A percentile compares a stretch with the other conserved stretches of the same genome.
Conservation (phyloP, 768 basidiomycete genomes). For the Agrocybe pediades region DNA sequence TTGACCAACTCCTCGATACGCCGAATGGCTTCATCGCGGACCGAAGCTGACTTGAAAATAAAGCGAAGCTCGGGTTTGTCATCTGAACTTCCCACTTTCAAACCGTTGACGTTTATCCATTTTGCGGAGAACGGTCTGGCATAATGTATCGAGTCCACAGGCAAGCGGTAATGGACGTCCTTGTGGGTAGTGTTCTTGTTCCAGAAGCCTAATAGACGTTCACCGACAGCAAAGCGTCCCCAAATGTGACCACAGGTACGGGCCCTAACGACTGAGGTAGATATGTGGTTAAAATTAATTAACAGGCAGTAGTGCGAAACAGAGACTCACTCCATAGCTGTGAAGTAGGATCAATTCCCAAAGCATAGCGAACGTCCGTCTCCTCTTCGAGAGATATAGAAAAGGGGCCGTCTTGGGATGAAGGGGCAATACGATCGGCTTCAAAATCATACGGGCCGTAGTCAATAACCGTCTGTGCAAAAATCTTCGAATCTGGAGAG, state of each 20-base stretch:
- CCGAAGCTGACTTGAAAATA: slow-evolving; percentile 42
- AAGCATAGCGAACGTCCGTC: slow-evolving; percentile 27
- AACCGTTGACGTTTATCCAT: slow-evolving; percentile 32
- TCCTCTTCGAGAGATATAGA: slow-evolving; percentile 20
- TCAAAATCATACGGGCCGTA: slow-evolving; percentile 41
- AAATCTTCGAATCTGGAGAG: slow-evolving; percentile 7
- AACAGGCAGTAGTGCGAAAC: slow-evolving; percentile 1
- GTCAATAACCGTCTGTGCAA: slow-evolving; percentile 38
- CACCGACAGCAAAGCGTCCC: slow-evolving; percentile 45
- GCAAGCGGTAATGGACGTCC: slow-evolving; percentile 45
- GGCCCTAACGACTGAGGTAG: slow-evolving; percentile 33
- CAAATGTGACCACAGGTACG: slow-evolving; percentile 34
- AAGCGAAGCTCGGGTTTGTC: slow-evolving; percentile 50
- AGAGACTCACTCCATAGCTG: slow-evolving; percentile 37
- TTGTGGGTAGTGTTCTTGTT: slow-evolving; percentile 38
- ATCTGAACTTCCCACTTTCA: slow-evolving; percentile 45
- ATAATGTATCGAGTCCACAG: slow-evolving; percentile 38
- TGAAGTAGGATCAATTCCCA: slow-evolving; percentile 32
- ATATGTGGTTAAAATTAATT: neutral
- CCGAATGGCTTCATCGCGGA: slow-evolving; percentile 46
- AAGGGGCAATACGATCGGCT: slow-evolving; percentile 7
- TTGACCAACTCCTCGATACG: slow-evolving; percentile 24
- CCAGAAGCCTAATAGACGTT: slow-evolving; percentile 47
- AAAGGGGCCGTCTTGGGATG: neutral
- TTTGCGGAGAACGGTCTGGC: slow-evolving; percentile 34